Conservation (phyloP, 345 rosid species). For the Pseudoturritis turrita region DNA sequence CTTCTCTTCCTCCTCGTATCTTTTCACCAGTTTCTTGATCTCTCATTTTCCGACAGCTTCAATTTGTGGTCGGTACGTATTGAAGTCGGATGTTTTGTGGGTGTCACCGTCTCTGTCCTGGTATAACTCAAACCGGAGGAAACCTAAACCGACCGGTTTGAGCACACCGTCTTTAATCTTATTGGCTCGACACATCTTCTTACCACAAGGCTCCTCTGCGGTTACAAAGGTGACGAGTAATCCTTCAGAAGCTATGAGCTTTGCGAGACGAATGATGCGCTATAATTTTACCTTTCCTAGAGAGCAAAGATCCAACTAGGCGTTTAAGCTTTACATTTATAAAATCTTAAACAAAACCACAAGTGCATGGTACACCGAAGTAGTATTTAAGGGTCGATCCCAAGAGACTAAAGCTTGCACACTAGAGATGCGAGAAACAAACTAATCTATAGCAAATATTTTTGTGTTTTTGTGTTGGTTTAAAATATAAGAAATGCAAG, state of each 20-base stretch:
- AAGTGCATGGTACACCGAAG: too few species aligned
- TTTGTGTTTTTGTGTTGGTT: too few species aligned
- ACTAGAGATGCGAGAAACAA: too few species aligned
- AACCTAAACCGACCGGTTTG: constrained; percentile 50
- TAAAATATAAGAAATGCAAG: too few species aligned
- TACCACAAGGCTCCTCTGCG: constrained; percentile 34
- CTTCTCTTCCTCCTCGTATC: constrained; percentile 20
- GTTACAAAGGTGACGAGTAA: constrained; percentile 57
- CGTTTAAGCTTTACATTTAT: too few species aligned
- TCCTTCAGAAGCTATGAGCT: constrained; percentile 56
- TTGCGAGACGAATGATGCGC: constrained; percentile 58
- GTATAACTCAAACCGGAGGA: constrained; percentile 57
- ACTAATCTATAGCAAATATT: too few species aligned
- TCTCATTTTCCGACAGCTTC: constrained; percentile 41
- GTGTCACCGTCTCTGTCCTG: constrained; percentile 41
- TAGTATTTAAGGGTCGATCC: too few species aligned
- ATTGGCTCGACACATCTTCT: constrained; percentile 45
- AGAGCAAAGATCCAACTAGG: too few species aligned
- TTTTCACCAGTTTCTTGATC: constrained; percentile 38
- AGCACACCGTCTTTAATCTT: constrained; percentile 37
- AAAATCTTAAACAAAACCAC: too few species aligned
- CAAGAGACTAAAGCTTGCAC: too few species aligned
- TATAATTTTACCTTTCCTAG: too few species aligned
- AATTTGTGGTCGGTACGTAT: constrained; percentile 29
- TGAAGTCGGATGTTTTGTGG: constrained; percentile 24